These are phyloP conservation scores for Floccularia luteovirens DNA, from an alignment of 768 basidiomycete species.

Conservation along the genomic window DNA sequence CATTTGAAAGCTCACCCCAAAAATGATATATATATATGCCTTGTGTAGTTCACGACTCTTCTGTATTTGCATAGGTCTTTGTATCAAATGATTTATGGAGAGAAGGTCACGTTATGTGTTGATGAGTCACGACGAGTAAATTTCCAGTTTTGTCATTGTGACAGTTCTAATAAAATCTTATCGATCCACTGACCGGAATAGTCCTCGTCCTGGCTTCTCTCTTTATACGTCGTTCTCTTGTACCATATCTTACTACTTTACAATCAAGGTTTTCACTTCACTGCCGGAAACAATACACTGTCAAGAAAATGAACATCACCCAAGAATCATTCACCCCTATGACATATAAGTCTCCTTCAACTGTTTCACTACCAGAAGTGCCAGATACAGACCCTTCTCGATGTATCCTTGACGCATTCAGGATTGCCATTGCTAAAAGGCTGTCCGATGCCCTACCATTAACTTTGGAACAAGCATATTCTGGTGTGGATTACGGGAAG, in stretches of 20 bases:
- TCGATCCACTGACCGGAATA: neutral
- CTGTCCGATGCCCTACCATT: constrained; percentile 63
- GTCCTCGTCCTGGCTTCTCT: neutral
- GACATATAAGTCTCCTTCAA: constrained; percentile 9
- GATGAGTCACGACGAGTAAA: no score
- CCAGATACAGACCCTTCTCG: constrained; percentile 52
- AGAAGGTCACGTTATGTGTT: no score
- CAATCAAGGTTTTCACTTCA: neutral
- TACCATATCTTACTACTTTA: constrained; percentile 1
- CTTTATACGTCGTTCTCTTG: neutral
- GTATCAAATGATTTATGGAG: no score
- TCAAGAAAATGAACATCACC: no score
- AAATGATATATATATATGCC: no score
- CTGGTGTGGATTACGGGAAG: constrained; percentile 84
- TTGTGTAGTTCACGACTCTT: no score
- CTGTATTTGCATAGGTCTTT: no score
- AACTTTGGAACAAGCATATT: constrained; percentile 70
- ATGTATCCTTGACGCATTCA: constrained; percentile 69
- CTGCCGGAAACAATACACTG: neutral
- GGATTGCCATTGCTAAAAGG: constrained; percentile 71
- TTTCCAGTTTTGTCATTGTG: no score
- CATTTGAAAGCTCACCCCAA: no score
- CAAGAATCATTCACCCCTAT: neutral
- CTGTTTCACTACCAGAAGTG: constrained; percentile 21
- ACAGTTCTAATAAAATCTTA: neutral